Evolutionary conservation across 225 moss, liverwort and hornwort species (phyloP), one percentile per base, ranked within the genome.

Genomic region (Pseudisothecium myosuroides): DNA sequence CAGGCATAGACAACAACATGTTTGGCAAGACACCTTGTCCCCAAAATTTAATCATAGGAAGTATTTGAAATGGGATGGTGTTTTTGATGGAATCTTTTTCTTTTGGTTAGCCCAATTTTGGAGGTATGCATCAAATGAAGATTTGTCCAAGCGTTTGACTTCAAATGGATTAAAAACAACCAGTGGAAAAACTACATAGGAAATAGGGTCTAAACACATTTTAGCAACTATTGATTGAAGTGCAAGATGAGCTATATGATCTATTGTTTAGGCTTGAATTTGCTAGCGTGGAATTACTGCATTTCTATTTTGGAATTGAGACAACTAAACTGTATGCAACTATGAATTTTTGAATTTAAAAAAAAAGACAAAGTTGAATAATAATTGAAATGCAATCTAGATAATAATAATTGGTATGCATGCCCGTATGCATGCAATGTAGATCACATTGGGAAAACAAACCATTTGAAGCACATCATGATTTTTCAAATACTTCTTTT

Each of bases 1-100:
- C 0, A 72, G 0, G 5, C 28, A 28, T 72, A 2, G 9, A 43
- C 43, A 10, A 9, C 8, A 71, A 26, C 0, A 2, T 71, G 0
- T 69, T 5, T 41, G 3, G 26, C 1, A 41, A 43, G 27, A 43
- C n/a, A 43, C 3, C 2, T 3, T 43, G 2, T 43, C 0, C 2
- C 6, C 15, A 43, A 43, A 27, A 72, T 72, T 10, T 72, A 72
- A 72, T 16, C 2, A 17, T 8, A 21, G 7, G 9, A 76, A 36
- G 2, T 36, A 76, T 52, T 52, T 76, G 34, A 76, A 34, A 52
- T 2, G 2, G 36, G 5, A 50, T 34, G 4, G 31, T 75, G 20
- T 32, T 12, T 76, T 20, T 7, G 7, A 36, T 52, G 8, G 5
- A 52, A 20, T 32, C 0, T 14, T 55, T 54, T 75, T 15, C 4